phyloP scores from a whole-genome alignment of 2,329 filamentous ascomycete species.

The Raffaelea albimanens region DNA sequence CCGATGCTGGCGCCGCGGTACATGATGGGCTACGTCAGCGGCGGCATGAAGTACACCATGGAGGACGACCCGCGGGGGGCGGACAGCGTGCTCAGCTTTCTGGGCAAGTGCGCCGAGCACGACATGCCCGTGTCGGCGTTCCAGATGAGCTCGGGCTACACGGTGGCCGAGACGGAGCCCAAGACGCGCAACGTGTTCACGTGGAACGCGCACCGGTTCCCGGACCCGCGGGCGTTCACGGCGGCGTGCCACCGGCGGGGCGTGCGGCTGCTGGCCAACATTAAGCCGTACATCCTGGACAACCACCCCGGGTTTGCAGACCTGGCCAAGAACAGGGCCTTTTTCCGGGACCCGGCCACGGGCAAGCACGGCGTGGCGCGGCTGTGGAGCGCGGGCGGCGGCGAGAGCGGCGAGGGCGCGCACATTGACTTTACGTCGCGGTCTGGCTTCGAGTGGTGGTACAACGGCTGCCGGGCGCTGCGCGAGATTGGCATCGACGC shows the following conservation, averaged over 20 bases:
- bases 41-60: conserved; percentile 48
- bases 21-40: conserved; percentile 64
- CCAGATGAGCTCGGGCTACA: conserved; percentile 66
- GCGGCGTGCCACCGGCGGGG: conserved; percentile 52
- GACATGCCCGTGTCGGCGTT: conserved; percentile 63
- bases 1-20: conserved; percentile 60
- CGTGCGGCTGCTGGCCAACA: conserved; percentile 59
- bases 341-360: conserved; percentile 54
- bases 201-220: conserved; percentile 64
- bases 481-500: conserved; percentile 57
- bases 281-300: conserved; percentile 62
- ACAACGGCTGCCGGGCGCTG: conserved; percentile 53
- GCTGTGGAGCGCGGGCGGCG: conserved; percentile 65
- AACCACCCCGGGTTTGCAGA: conserved; percentile 58
- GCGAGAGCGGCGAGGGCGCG: conserved; percentile 58
- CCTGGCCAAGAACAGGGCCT: conserved; percentile 45
- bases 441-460: conserved; percentile 63
- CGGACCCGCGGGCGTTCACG: conserved; percentile 56
- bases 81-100: conserved; percentile 51
- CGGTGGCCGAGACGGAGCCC: conserved; percentile 54
- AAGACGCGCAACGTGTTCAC: conserved; percentile 63
- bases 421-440: conserved; percentile 66
- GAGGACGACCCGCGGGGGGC: conserved; percentile 41
- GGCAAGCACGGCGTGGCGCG: conserved; percentile 45
- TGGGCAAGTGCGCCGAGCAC: conserved; percentile 49